Evolutionary conservation across 2,329 filamentous ascomycete genomes (phyloP).

Genomic region (Zymoseptoria tritici): DNA sequence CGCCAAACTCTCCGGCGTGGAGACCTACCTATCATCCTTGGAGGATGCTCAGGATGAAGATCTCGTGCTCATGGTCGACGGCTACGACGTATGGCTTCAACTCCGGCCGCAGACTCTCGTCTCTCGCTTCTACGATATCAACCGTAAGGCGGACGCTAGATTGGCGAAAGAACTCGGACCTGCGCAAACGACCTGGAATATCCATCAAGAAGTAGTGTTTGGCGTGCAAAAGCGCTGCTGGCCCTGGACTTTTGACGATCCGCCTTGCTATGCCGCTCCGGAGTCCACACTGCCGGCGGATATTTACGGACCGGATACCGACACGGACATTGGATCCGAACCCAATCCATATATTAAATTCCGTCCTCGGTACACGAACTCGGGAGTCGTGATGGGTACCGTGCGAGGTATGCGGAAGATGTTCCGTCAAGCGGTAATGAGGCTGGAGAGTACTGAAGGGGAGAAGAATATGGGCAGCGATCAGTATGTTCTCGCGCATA

Average conservation of each 20-base stretch:
- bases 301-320: conserved; percentile 29
- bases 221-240: conserved; percentile 27
- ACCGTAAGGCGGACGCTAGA: conserved; percentile 37
- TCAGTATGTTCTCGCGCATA: conserved; percentile 30
- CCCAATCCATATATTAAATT: conserved; percentile 30
- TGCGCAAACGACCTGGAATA: conserved; percentile 25
- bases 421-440: conserved; percentile 33
- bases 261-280: conserved; percentile 26
- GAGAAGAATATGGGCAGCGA: conserved; percentile 27
- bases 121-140: conserved; percentile 33
- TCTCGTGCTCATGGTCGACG: conserved; percentile 57
- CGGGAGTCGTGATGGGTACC: conserved; percentile 39
- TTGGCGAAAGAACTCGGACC: conserved; percentile 33
- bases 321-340: conserved; percentile 28
- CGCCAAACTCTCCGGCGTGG: conserved; percentile 22
- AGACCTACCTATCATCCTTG: conserved; percentile 19
- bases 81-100: conserved; percentile 58
- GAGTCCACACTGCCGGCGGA: conserved; percentile 17
- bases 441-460: conserved; percentile 24
- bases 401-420: conserved; percentile 21
- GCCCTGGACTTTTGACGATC: conserved; percentile 20
- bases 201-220: conserved; percentile 41
- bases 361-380: conserved; percentile 32
- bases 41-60: conserved; percentile 35
- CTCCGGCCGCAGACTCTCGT: conserved; percentile 57